Base-by-base conservation (phyloP, 495 filamentous ascomycete genomes). In the Emericellopsis terricola region DNA sequence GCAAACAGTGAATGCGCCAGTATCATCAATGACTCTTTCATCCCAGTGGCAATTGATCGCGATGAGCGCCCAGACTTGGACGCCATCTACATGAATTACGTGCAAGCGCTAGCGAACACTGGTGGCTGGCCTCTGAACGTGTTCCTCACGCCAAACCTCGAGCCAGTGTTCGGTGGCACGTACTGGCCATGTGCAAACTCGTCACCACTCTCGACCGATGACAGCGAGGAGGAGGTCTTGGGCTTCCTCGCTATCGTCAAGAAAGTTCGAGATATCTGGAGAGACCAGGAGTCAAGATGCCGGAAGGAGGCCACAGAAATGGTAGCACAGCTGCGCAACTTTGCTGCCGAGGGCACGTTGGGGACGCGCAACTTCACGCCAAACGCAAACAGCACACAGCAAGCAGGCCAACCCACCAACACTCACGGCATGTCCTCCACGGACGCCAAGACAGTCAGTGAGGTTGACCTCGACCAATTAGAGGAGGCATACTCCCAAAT, bases 71-170 rank as follows among this genome's bases (percentile, higher is more conserved):
- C 91, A 2, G 86, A 96, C 50, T 71, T 96, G 43, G 89, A 97
- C 49, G 77, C 83, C 34, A 85, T 96, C 38, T 97, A 96, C 51
- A 92, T 94, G 80, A 93, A 94, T 57, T 97, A 91, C 57, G 81
- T 91, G 19, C 82, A 93, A 59, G 87, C 86, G 4, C 86, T 87
- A 11, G 92, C 77, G 23, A 84, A 83, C 14, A 83, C 77, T 2
- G 91, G 85, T 2, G 89, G 89, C 17, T 97, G 91, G 91, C 89
- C 89, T 8, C 63, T 97, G 29, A 96, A 94, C 51, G 81, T 94
- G 15, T 96, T 97, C 49, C 64, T 96, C 17, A 96, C 91, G 0
- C 91, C 91, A 0, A 73, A 87, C 44, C 67, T 96, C 4, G 78
- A 94, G 40, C 89, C 89, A 1, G 74, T 97, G 15, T 96, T 94